These are phyloP conservation scores for Fusarium sambucinum DNA, from an alignment of 2,329 filamentous ascomycete genomes.

Conservation along the genomic window DNA sequence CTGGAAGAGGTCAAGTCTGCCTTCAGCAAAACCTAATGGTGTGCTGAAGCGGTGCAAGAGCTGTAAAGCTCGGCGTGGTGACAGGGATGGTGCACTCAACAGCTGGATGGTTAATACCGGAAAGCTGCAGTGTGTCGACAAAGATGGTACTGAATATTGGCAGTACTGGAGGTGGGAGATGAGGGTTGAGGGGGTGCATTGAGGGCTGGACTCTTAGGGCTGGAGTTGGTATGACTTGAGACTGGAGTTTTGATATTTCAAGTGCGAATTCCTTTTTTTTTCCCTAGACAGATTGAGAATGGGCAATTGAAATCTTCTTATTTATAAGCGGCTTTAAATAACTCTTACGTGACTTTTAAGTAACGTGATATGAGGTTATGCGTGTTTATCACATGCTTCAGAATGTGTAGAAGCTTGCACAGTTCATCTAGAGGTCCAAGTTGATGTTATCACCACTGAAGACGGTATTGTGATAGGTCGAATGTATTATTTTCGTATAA, in stretches of 20 bases:
- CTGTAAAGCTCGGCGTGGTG: neutral
- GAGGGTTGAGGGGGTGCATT: neutral
- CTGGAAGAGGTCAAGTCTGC: neutral
- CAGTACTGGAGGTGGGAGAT: neutral
- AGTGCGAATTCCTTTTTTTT: neutral
- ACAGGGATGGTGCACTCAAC: constrained; percentile 9
- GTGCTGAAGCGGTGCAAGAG: constrained; percentile 3
- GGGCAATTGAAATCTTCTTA: neutral
- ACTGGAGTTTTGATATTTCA: neutral
- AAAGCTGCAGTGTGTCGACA: constrained; percentile 7
- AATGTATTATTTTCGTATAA: too few species aligned
- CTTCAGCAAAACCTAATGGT: neutral
- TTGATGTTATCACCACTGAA: too few species aligned
- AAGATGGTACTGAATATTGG: constrained; percentile 10
- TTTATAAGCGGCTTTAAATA: neutral
- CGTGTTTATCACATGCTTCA: too few species aligned
- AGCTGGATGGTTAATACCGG: neutral
- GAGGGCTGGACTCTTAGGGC: neutral
- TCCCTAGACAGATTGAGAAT: neutral
- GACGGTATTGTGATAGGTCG: too few species aligned
- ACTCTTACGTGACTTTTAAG: too few species aligned
- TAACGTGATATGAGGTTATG: too few species aligned
- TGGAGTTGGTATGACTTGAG: neutral
- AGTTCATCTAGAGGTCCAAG: too few species aligned
- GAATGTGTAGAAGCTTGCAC: too few species aligned